Evolutionary conservation across 257 asterid species (phyloP).

Genomic region (Rehmannia glutinosa): DNA sequence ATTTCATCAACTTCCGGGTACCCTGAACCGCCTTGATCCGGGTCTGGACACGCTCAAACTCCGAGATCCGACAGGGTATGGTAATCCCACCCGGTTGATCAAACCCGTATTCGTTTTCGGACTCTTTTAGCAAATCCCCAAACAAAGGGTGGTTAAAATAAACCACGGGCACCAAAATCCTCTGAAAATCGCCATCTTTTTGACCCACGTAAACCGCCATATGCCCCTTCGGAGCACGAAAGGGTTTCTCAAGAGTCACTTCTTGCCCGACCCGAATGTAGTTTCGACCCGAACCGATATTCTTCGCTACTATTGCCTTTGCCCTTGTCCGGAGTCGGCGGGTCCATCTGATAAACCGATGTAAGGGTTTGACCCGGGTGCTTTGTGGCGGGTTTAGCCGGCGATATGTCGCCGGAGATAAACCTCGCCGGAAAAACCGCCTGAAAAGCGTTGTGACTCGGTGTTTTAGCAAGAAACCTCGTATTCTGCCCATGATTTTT

Average conservation of each 20-base stretch:
- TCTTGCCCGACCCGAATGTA: constrained; percentile 41
- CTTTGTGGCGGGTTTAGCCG: too few relatives aligned
- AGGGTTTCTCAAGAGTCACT: constrained; percentile 21
- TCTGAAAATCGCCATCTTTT: constrained; percentile 40
- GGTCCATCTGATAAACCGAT: constrained; percentile 51
- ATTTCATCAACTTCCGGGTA: constrained; percentile 31
- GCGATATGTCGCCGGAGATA: constrained; percentile 15
- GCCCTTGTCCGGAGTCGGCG: constrained; percentile 37
- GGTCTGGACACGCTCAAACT: constrained; percentile 82
- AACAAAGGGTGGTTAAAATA: constrained; percentile 73
- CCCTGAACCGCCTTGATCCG: constrained; percentile 48
- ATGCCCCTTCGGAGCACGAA: constrained; percentile 52
- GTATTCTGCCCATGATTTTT: constrained; percentile 43
- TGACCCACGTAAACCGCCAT: constrained; percentile 72
- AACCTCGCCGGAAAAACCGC: constrained; percentile 19
- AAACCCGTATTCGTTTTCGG: constrained; percentile 70
- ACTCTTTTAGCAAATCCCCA: constrained; percentile 50
- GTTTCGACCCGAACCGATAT: background rate
- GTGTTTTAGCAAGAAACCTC: constrained; percentile 55
- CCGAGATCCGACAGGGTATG: constrained; percentile 71
- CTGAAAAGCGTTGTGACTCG: constrained; percentile 34
- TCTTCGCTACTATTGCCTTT: constrained; percentile 30
- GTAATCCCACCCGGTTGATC: constrained; percentile 71
- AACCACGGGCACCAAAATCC: constrained; percentile 66
- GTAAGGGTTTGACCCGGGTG: too few relatives aligned